Percentiles rank a stretch among this genome's conserved stretches.
phyloP scores from a whole-genome alignment of 2,329 filamentous ascomycete species.

The Hymenoscyphus repandus region DNA sequence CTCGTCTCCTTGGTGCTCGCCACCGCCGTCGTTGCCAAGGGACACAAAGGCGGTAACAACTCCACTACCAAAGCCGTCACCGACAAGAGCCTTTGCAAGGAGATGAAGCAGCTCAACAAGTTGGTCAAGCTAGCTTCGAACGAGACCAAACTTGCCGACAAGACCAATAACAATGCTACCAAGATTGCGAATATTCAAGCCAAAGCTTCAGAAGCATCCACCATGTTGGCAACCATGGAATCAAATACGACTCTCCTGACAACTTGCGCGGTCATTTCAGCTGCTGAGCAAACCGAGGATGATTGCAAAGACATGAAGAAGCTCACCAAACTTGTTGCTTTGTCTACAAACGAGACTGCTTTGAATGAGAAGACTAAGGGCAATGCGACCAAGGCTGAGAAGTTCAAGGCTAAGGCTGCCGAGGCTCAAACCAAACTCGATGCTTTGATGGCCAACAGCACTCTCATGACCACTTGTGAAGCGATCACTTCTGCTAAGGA shows the following conservation, averaged over 20 bases:
- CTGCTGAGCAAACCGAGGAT: constrained; percentile 27
- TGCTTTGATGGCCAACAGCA: constrained; percentile 32
- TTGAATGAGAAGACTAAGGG: constrained; percentile 31
- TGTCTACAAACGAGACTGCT: constrained; percentile 30
- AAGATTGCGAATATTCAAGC: constrained; percentile 34
- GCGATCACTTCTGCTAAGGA: constrained; percentile 5
- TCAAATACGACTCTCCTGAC: constrained; percentile 35
- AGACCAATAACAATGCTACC: constrained; percentile 35
- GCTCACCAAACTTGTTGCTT: constrained; percentile 22
- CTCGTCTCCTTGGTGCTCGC: constrained; percentile 22
- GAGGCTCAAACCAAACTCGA: constrained; percentile 28
- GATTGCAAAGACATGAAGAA: constrained; percentile 29
- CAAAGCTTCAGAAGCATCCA: constrained; percentile 31
- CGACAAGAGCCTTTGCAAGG: constrained; percentile 31
- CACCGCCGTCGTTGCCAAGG: constrained; percentile 27
- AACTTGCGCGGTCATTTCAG: constrained; percentile 31
- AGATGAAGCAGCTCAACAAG: constrained; percentile 29
- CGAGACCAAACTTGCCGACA: constrained; percentile 31
- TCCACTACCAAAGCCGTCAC: constrained; percentile 24
- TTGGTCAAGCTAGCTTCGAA: constrained; percentile 33
- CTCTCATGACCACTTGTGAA: constrained; percentile 24
- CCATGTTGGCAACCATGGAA: constrained; percentile 30
- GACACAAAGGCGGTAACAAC: constrained; percentile 19
- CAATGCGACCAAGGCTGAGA: constrained; percentile 33
- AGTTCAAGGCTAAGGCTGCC: constrained; percentile 31